Conservation (phyloP, 1,139 yeast species). For the Sugiyamaella novakii region DNA sequence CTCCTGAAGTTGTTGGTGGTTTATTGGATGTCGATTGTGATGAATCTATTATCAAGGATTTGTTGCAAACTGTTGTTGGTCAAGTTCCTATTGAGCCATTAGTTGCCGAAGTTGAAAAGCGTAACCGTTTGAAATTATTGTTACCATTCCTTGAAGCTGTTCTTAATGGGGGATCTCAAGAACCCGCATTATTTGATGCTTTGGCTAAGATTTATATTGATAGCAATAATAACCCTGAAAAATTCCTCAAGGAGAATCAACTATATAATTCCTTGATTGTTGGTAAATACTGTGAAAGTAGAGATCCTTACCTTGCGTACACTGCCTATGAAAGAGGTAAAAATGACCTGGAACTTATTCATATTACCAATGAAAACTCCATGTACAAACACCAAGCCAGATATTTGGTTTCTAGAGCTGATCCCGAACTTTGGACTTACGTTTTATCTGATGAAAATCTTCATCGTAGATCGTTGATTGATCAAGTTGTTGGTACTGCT, state of each 20-base stretch:
- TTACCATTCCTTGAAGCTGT: slow-evolving; percentile 93
- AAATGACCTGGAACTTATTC: slow-evolving; percentile 84
- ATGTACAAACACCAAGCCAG: slow-evolving; percentile 99
- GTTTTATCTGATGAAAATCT: slow-evolving; percentile 76
- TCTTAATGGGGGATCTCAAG: slow-evolving; percentile 83
- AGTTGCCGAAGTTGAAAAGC: slow-evolving; percentile 92
- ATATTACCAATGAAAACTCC: slow-evolving; percentile 92
- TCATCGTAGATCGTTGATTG: slow-evolving; percentile 88
- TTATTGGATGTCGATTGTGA: slow-evolving; percentile 96
- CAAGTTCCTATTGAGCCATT: slow-evolving; percentile 91
- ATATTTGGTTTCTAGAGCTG: slow-evolving; percentile 84
- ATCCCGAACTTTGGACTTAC: slow-evolving; percentile 74
- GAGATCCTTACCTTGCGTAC: slow-evolving; percentile 97
- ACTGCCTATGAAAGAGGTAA: slow-evolving; percentile 95
- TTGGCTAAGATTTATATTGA: slow-evolving; percentile 97
- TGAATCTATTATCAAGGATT: slow-evolving; percentile 77
- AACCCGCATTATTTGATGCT: slow-evolving; percentile 90
- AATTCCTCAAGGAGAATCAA: slow-evolving; percentile 88
- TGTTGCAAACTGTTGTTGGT: slow-evolving; percentile 85
- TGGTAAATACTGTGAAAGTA: slow-evolving; percentile 98
- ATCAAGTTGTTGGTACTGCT: slow-evolving; percentile 93
- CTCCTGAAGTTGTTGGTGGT: slow-evolving; percentile 97
- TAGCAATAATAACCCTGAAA: slow-evolving; percentile 95
- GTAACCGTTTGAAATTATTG: slow-evolving; percentile 88
- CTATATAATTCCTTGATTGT: slow-evolving; percentile 89